These are phyloP conservation scores for Lycium barbarum DNA, from an alignment of 257 asterid genomes.

Conservation along the genomic window DNA sequence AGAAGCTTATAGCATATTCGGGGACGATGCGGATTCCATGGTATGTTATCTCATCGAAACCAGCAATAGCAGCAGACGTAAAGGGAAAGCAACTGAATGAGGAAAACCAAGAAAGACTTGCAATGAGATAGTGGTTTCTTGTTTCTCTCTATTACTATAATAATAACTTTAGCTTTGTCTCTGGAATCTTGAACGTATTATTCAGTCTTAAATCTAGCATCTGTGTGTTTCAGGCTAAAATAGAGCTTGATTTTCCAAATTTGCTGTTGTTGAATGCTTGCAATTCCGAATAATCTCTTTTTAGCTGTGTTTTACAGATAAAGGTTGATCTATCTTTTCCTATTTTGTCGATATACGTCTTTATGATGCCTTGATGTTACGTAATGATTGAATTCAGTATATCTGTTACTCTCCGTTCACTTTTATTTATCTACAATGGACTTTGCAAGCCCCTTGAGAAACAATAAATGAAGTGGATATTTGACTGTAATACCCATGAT, in stretches of 20 bases:
- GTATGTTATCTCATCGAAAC: conserved; percentile 84
- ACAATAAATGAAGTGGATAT: too few relatives aligned
- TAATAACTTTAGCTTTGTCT: background rate
- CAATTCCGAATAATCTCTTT: background rate
- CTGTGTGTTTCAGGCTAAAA: background rate
- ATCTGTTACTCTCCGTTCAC: background rate
- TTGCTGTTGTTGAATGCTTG: background rate
- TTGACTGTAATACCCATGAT: too few relatives aligned
- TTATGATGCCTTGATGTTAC: background rate
- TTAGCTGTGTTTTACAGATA: background rate
- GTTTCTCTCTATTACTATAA: background rate
- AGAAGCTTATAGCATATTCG: conserved; percentile 92
- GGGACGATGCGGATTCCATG: conserved; percentile 96
- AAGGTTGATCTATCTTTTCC: background rate
- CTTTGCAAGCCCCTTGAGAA: too few relatives aligned
- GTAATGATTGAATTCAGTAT: background rate
- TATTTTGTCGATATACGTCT: background rate
- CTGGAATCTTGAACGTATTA: background rate
- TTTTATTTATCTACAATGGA: too few relatives aligned
- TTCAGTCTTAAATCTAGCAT: background rate
- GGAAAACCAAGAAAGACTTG: background rate
- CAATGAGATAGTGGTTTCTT: conserved; percentile 17
- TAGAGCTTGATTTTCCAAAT: background rate
- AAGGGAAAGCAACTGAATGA: conserved; percentile 96
- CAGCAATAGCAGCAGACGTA: conserved; percentile 73